These are phyloP conservation scores for Prunus campanulata DNA, from an alignment of 306 rosid genomes.

Conservation along the genomic window DNA sequence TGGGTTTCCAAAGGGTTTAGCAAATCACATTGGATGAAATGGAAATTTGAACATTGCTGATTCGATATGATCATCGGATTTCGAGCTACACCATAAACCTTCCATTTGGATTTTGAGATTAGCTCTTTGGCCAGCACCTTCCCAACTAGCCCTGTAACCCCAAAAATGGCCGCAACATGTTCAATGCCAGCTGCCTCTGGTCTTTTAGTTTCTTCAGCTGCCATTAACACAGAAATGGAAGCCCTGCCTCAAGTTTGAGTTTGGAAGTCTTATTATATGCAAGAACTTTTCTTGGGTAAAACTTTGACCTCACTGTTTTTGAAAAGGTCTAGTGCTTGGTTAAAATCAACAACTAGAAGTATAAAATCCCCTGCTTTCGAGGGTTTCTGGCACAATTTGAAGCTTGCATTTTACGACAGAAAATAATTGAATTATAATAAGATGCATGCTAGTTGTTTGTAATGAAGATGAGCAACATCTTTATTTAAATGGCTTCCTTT, in stretches of 20 bases:
- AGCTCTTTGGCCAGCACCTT: constrained; percentile 59
- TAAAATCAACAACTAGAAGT: neutral
- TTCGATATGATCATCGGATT: constrained; percentile 36
- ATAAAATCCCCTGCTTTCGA: neutral
- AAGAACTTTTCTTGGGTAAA: no score
- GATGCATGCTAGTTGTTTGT: constrained; percentile 3
- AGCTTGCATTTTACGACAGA: neutral
- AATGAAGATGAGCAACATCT: neutral
- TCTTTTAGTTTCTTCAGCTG: constrained; percentile 18
- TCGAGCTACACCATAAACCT: constrained; percentile 86
- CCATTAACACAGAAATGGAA: constrained; percentile 35
- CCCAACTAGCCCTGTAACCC: constrained; percentile 88
- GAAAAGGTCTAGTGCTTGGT: neutral
- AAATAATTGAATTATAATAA: neutral
- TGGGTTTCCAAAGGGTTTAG: constrained; percentile 57
- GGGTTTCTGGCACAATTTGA: neutral
- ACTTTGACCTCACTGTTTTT: neutral
- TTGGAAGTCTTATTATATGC: constrained; percentile 2
- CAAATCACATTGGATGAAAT: constrained; percentile 80
- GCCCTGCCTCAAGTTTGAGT: constrained; percentile 21
- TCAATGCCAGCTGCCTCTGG: constrained; percentile 21
- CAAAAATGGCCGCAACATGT: constrained; percentile 73
- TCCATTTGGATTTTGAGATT: constrained; percentile 53
- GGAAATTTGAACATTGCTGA: constrained; percentile 37
- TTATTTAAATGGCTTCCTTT: neutral